phyloP scores from a whole-genome alignment of 2,329 filamentous ascomycete species.

The Thelonectria blattea region DNA sequence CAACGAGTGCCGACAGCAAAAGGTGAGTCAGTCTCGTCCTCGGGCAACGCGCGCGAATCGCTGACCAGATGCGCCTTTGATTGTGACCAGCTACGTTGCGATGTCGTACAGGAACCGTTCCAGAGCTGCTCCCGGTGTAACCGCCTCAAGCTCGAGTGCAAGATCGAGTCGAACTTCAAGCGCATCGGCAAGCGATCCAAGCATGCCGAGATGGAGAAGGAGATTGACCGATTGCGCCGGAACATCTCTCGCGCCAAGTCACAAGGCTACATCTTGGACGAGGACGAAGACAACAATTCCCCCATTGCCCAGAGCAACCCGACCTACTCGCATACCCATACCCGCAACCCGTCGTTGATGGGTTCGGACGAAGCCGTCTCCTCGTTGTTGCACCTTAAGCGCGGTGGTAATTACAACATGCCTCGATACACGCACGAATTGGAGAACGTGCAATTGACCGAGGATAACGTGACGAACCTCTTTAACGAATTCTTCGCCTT shows the following conservation, averaged over 20 bases:
- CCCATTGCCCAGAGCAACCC: conserved; percentile 59
- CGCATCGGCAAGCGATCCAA: conserved; percentile 81
- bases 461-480: conserved; percentile 66
- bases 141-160: conserved; percentile 81
- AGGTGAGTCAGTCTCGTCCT: conserved; percentile 60
- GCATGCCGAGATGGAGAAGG: conserved; percentile 86
- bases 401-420: conserved; percentile 66
- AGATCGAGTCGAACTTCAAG: conserved; percentile 89
- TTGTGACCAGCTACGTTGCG: conserved; percentile 71
- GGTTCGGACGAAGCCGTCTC: conserved; percentile 73
- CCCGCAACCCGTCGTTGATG: conserved; percentile 68
- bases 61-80: conserved; percentile 19
- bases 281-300: conserved; percentile 65
- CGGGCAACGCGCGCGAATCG: not conserved
- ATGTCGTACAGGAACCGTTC: conserved; percentile 83
- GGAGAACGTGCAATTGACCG: conserved; percentile 68
- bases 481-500: conserved; percentile 77
- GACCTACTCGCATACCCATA: conserved; percentile 65
- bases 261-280: conserved; percentile 63
- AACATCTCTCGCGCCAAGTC: conserved; percentile 65
- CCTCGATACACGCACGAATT: conserved; percentile 66
- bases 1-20: conserved; percentile 86
- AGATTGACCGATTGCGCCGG: conserved; percentile 73
- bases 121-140: conserved; percentile 78
- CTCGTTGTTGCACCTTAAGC: conserved; percentile 69